Base-by-base conservation (phyloP, 768 basidiomycete species). In the Krasilnikovozyma curviuscula region DNA sequence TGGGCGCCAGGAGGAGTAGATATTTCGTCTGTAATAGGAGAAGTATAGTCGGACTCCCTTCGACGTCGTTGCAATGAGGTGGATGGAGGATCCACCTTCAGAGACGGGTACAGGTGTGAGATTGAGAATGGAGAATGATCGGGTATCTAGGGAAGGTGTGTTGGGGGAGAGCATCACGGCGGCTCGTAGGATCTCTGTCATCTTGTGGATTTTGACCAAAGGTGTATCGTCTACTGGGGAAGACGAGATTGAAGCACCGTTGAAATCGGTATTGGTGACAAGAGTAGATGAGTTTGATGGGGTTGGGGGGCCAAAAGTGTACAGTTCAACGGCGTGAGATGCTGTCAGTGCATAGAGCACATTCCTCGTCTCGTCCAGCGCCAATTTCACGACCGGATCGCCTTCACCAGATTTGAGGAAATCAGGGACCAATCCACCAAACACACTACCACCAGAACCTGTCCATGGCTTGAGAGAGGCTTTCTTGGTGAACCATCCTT, bases 401-500 rank as follows among this genome's bases (percentile, higher is more conserved):
- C 59, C 28, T 21, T 19, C 5, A 12, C 13, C 13, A 29, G 5
- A 40, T 14, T 47, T 52, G 24, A 52, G 30, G 41, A 47, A 47
- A 21, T 47, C 50, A 12, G 50, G 50, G 1, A 52, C 41, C 12
- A 52, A 23, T 2, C 32, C 32, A 10, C 32, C 32, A 7, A 52
- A 35, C 4, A 43, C 23, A 23, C 44, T 34, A 19, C 42, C 21
- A 0, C 45, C 40, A 35, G 81, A 76, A 33, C 82, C 71, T 18
- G 86, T 83, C 59, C 88, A 83, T 57, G 93, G 91, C 60, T 83
- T 71, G 46, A 97, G 70, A 55, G 81, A 76, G 19, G 83, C 75
- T 42, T 78, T 73, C 63, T 85, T 84, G 37, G 77, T 79, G 66
- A 93, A 91, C 86, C 86, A 91, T 0, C 82, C 80, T 58, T 88